A percentile compares a stretch with the other conserved stretches of the same genome.
Conservation (phyloP, 2,329 filamentous ascomycete genomes). For the Didymella sp. region DNA sequence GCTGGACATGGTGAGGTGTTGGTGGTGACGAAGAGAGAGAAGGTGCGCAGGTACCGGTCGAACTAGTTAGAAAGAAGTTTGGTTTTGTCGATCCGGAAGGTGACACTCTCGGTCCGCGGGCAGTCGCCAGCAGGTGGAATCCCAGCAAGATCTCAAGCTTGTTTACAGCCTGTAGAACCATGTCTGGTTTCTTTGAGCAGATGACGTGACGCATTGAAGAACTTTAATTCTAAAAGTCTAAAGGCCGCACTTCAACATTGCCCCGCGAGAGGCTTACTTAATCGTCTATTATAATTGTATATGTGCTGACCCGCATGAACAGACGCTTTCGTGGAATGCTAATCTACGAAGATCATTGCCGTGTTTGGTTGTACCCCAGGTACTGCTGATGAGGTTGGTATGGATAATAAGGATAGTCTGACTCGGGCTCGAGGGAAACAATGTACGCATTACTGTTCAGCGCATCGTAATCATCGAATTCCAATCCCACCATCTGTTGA, state of each 20-base stretch:
- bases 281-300: background rate
- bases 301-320: background rate
- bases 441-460: constrained; percentile 44
- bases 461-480: constrained; percentile 41
- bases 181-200: background rate
- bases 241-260: background rate
- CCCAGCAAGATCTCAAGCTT: background rate
- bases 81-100: background rate
- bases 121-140: background rate
- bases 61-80: background rate
- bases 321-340: background rate
- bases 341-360: background rate
- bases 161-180: no score
- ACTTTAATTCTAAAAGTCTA: background rate
- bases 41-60: background rate
- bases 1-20: constrained; percentile 2
- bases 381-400: constrained; percentile 35
- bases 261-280: background rate
- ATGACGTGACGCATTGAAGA: background rate
- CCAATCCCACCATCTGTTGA: constrained; percentile 44
- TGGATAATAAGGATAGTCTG: constrained; percentile 33
- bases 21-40: background rate
- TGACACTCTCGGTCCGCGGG: background rate
- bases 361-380: background rate
- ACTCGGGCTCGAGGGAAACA: constrained; percentile 42